These are phyloP conservation scores for Umbelopsis ramanniana DNA, from an alignment of 192 early-diverging fungal species.

Conservation along the genomic window DNA sequence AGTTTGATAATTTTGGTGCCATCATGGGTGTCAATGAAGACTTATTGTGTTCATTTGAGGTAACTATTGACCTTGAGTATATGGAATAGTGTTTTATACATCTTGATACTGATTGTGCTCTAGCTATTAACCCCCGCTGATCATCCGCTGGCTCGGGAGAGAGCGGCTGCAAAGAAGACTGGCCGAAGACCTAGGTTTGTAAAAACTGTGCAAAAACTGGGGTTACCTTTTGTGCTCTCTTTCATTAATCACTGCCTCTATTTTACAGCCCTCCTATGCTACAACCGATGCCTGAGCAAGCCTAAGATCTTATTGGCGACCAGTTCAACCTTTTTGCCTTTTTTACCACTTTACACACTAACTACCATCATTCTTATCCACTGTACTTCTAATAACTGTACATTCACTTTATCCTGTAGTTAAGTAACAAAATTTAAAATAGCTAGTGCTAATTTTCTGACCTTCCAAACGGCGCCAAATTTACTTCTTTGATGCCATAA, in stretches of 20 bases:
- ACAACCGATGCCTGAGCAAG: constrained; percentile 10
- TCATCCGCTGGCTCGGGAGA: constrained; percentile 41
- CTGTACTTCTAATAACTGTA: constrained; percentile 14
- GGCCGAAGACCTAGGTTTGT: background rate
- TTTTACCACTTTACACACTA: background rate
- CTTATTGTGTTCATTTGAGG: constrained; percentile 82
- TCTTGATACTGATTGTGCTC: too few species aligned
- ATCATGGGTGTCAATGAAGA: constrained; percentile 77
- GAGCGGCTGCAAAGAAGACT: constrained; percentile 23
- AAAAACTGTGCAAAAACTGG: background rate
- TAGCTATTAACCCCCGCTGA: constrained; percentile 45
- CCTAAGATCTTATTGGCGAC: too few species aligned
- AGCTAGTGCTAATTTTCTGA: constrained; percentile 14
- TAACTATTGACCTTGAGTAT: background rate
- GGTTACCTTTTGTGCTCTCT: background rate
- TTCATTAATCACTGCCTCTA: background rate
- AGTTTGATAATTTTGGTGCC: constrained; percentile 44
- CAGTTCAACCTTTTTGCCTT: background rate
- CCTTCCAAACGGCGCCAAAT: background rate
- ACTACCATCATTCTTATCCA: background rate
- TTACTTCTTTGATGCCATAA: constrained; percentile 11
- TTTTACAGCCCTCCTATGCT: constrained; percentile 10
- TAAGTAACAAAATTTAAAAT: constrained; percentile 8
- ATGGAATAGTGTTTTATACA: too few species aligned
- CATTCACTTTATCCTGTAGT: constrained; percentile 10